Evolutionary conservation across 495 filamentous ascomycete species (phyloP).

Genomic region (Aspergillus steynii): DNA sequence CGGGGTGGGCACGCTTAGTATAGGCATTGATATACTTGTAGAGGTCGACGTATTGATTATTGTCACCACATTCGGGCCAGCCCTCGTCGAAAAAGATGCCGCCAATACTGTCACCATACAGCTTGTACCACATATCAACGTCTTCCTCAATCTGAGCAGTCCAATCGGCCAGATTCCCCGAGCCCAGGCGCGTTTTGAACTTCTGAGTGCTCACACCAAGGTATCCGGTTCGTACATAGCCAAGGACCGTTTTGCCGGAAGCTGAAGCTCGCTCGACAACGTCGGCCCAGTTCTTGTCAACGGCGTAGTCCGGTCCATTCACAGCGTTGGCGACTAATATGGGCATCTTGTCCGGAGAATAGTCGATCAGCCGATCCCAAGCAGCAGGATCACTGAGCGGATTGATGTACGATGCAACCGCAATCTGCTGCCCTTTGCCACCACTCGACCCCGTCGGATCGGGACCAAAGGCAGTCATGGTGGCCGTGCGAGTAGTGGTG

Average conservation of each 20-base stretch:
- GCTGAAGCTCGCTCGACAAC: conserved; percentile 17
- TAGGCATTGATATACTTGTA: conserved; percentile 18
- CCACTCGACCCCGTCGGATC: background rate
- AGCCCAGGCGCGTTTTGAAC: conserved; percentile 23
- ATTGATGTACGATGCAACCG: conserved; percentile 25
- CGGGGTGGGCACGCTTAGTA: conserved; percentile 16
- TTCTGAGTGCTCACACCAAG: conserved; percentile 21
- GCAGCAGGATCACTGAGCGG: conserved; percentile 19
- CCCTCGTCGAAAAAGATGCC: conserved; percentile 28
- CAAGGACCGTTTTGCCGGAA: conserved; percentile 19
- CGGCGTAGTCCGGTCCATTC: conserved; percentile 20
- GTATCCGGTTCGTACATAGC: conserved; percentile 27
- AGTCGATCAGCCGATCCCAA: conserved; percentile 19
- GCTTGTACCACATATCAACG: conserved; percentile 23
- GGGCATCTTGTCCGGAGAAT: conserved; percentile 11
- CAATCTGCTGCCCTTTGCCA: conserved; percentile 18
- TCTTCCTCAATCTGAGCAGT: conserved; percentile 22
- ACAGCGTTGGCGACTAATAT: conserved; percentile 24
- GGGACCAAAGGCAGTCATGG: background rate
- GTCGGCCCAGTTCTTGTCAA: conserved; percentile 12
- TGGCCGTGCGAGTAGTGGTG: conserved; percentile 1
- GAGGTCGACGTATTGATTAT: conserved; percentile 17
- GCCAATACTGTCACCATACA: conserved; percentile 19
- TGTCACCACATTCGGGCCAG: conserved; percentile 20
- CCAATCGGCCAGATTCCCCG: conserved; percentile 18